phyloP scores from a whole-genome alignment of 2,329 filamentous ascomycete genomes.

The Lecanicillium sp. region DNA sequence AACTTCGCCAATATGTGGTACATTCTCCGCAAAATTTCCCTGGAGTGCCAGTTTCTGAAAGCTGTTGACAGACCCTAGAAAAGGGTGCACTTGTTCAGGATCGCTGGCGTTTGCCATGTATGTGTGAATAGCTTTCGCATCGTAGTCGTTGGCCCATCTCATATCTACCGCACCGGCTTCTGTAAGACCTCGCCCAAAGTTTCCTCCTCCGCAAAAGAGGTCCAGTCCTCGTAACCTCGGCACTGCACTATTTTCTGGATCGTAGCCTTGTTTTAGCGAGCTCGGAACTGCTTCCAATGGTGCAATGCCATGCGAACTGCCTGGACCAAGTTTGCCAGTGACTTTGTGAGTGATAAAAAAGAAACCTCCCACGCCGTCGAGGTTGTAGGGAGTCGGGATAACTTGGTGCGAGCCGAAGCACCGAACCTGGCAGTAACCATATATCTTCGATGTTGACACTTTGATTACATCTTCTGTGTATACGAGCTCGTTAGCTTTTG shows the following conservation, averaged over 20 bases:
- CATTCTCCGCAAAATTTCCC: constrained; percentile 35
- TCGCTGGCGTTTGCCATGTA: constrained; percentile 59
- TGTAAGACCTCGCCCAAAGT: constrained; percentile 68
- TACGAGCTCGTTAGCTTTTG: constrained; percentile 50
- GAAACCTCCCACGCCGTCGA: constrained; percentile 55
- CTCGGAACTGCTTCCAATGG: constrained; percentile 27
- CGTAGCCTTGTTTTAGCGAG: constrained; percentile 46
- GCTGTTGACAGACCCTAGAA: constrained; percentile 66
- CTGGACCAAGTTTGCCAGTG: no score
- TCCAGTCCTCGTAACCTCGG: constrained; percentile 54
- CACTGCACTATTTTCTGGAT: constrained; percentile 27
- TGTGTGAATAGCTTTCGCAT: constrained; percentile 56
- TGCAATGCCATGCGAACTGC: constrained; percentile 5
- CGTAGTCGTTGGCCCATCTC: constrained; percentile 61
- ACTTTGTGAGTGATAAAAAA: constrained; percentile 51
- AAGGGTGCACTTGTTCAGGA: constrained; percentile 40
- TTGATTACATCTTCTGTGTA: constrained; percentile 40
- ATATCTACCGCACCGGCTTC: constrained; percentile 60
- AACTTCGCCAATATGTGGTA: constrained; percentile 55
- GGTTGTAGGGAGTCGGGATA: constrained; percentile 57
- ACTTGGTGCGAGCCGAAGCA: constrained; percentile 36
- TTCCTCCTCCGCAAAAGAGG: constrained; percentile 72
- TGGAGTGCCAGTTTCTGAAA: constrained; percentile 48
- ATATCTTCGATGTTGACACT: constrained; percentile 32
- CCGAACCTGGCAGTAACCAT: constrained; percentile 52